Conservation (phyloP, 2,329 filamentous ascomycete genomes). For the Epichloe baconii region DNA sequence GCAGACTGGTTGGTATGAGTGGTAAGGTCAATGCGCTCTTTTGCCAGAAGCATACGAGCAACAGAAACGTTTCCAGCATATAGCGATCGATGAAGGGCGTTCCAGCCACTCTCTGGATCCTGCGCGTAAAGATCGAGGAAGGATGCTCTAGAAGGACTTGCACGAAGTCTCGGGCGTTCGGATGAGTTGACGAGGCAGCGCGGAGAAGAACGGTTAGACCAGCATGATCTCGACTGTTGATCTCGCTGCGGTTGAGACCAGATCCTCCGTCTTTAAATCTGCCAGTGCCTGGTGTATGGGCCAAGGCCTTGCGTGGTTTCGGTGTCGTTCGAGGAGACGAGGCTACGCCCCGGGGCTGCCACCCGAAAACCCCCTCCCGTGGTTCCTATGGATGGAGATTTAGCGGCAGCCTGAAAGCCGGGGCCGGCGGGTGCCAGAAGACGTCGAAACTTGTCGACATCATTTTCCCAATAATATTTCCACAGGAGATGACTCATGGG, state of each 20-base stretch:
- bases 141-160: conserved; percentile 70
- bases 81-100: conserved; percentile 77
- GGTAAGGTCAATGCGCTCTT: conserved; percentile 53
- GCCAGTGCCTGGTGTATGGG: conserved; percentile 29
- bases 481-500: conserved; percentile 94
- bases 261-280: conserved; percentile 31
- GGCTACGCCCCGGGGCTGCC: conserved; percentile 27
- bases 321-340: conserved; percentile 35
- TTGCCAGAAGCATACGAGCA: conserved; percentile 67
- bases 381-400: conserved; percentile 34
- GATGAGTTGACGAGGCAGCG: conserved; percentile 61
- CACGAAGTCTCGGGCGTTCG: conserved; percentile 61
- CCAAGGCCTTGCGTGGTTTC: conserved; percentile 42
- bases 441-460: conserved; percentile 89
- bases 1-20: conserved; percentile 43
- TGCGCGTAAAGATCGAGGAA: conserved; percentile 75
- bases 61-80: conserved; percentile 84
- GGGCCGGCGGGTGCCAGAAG: conserved; percentile 63
- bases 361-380: conserved; percentile 18
- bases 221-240: conserved; percentile 73
- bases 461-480: conserved; percentile 94
- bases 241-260: conserved; percentile 44
- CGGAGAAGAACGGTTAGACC: conserved; percentile 78
- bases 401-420: conserved; percentile 39
- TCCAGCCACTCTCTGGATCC: conserved; percentile 91